These are phyloP conservation scores for Cladorrhinum samala DNA, from an alignment of 495 filamentous ascomycete species.

Conservation along the genomic window DNA sequence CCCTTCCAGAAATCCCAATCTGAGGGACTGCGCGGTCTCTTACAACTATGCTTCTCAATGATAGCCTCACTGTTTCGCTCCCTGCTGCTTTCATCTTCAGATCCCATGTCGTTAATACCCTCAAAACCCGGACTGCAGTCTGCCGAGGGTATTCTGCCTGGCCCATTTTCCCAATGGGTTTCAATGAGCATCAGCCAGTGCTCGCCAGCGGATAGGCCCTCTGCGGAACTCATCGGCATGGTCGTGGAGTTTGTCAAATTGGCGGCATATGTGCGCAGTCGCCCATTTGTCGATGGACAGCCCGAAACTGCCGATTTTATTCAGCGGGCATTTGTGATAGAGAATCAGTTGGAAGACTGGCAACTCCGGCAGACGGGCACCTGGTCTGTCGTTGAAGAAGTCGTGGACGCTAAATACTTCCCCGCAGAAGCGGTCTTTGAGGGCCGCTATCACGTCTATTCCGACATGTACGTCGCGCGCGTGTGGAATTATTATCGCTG, in stretches of 20 bases:
- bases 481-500: constrained; percentile 61
- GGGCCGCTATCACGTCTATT: constrained; percentile 55
- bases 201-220: constrained; percentile 18
- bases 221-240: constrained; percentile 27
- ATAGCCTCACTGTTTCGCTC: constrained; percentile 21
- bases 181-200: constrained; percentile 23
- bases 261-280: constrained; percentile 20
- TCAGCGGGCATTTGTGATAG: constrained; percentile 26
- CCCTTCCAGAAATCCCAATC: constrained; percentile 21
- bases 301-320: constrained; percentile 25
- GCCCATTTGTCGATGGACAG: constrained; percentile 27
- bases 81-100: constrained; percentile 13
- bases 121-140: constrained; percentile 21
- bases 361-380: constrained; percentile 24
- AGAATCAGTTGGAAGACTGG: constrained; percentile 29
- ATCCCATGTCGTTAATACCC: constrained; percentile 15
- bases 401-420: constrained; percentile 18
- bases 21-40: constrained; percentile 28
- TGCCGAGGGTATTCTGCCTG: constrained; percentile 27
- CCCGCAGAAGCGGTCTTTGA: constrained; percentile 44
- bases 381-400: constrained; percentile 27
- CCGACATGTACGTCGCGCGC: constrained; percentile 49
- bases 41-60: constrained; percentile 43
- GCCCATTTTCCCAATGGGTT: constrained; percentile 33
- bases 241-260: constrained; percentile 32